Evolutionary conservation across 257 asterid species (phyloP).

Genomic region (Paulownia fortunei): DNA sequence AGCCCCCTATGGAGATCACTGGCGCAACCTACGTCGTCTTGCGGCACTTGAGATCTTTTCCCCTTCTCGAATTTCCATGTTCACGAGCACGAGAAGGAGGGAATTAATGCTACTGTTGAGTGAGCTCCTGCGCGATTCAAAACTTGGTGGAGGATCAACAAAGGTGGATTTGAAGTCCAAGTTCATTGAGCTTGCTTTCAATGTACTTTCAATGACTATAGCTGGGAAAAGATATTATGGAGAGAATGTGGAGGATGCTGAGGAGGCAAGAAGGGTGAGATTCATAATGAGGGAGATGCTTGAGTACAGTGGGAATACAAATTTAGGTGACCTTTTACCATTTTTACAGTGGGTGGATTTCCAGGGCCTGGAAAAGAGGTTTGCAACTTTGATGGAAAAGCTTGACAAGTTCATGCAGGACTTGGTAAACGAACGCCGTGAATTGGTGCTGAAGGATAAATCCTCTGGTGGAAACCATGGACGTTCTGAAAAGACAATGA

Average conservation of each 20-base stretch:
- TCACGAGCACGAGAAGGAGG: slow-evolving; percentile 19
- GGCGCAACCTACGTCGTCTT: slow-evolving; percentile 40
- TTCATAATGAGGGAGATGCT: slow-evolving; percentile 42
- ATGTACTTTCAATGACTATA: slow-evolving; percentile 41
- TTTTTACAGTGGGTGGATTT: slow-evolving; percentile 46
- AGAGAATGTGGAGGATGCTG: slow-evolving; percentile 34
- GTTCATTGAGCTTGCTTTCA: slow-evolving; percentile 38
- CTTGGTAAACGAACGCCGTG: slow-evolving; percentile 18
- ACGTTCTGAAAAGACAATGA: slow-evolving; percentile 23
- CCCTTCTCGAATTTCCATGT: slow-evolving; percentile 29
- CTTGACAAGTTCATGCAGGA: slow-evolving; percentile 39
- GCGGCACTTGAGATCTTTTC: slow-evolving; percentile 41
- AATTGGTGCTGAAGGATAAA: neutral
- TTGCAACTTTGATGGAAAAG: slow-evolving; percentile 15
- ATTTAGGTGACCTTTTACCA: slow-evolving; percentile 42
- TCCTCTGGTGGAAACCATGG: neutral
- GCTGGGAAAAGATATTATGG: slow-evolving; percentile 52
- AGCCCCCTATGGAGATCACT: slow-evolving; percentile 41
- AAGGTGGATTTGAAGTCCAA: slow-evolving; percentile 37
- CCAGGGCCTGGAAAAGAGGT: slow-evolving; percentile 36
- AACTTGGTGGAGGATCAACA: neutral
- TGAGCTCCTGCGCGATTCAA: slow-evolving; percentile 17
- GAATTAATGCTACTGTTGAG: slow-evolving; percentile 27
- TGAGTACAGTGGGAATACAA: slow-evolving; percentile 35
- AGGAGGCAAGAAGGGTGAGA: slow-evolving; percentile 43